A percentile compares a stretch with the other conserved stretches of the same genome.
Evolutionary conservation across 73 alveolate genomes (phyloP).

Genomic region (Paramecium sexaurelia): DNA sequence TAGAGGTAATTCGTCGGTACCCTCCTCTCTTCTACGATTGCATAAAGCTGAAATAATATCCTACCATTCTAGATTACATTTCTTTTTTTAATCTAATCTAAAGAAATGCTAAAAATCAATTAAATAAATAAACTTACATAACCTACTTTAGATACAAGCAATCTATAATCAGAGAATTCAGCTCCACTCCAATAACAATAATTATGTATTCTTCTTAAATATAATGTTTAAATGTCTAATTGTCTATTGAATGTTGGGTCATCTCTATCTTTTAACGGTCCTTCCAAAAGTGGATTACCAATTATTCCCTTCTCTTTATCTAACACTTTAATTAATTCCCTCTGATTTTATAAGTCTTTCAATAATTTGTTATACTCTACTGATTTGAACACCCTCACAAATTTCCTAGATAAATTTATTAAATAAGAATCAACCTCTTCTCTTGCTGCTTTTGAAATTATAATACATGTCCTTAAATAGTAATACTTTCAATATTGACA

Average conservation of each 20-base stretch:
- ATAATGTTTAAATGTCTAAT: background rate
- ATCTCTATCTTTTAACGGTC: slow-evolving; percentile 47
- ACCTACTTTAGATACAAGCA: slow-evolving; percentile 37
- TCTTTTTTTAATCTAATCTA: slow-evolving; percentile 13
- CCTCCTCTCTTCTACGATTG: background rate
- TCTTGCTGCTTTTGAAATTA: slow-evolving; percentile 15
- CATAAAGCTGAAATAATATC: background rate
- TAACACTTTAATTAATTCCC: background rate
- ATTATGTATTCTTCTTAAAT: background rate
- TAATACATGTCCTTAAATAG: background rate
- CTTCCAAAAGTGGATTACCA: slow-evolving; percentile 41
- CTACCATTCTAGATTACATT: slow-evolving; percentile 1
- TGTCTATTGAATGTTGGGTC: slow-evolving; percentile 47
- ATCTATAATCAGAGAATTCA: slow-evolving; percentile 51
- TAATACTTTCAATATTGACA: background rate
- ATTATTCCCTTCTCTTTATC: slow-evolving; percentile 32
- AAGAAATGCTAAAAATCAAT: slow-evolving; percentile 16
- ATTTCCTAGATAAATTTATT: background rate
- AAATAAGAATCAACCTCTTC: background rate
- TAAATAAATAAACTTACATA: background rate
- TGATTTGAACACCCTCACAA: slow-evolving; percentile 7
- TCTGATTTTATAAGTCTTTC: background rate
- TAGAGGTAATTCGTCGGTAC: background rate
- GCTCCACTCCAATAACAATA: slow-evolving; percentile 55
- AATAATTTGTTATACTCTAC: slow-evolving; percentile 37